These are phyloP conservation scores for Solanum pinnatisectum DNA, from an alignment of 257 asterid genomes.

Conservation along the genomic window DNA sequence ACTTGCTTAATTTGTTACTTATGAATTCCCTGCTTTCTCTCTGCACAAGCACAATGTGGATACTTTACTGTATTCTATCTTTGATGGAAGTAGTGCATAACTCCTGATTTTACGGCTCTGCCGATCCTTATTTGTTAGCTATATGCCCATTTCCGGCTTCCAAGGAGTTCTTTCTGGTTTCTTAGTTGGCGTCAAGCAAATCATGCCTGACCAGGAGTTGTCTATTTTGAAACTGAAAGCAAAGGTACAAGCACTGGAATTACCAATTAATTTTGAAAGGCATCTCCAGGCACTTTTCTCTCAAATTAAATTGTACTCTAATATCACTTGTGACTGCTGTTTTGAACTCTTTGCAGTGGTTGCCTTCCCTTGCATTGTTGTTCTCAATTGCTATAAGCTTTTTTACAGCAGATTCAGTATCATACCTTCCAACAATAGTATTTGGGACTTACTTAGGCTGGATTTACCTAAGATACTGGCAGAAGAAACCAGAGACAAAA, in stretches of 20 bases:
- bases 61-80: background rate
- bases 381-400: slow-evolving; percentile 51
- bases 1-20: background rate
- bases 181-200: slow-evolving; percentile 84
- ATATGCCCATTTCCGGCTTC: slow-evolving; percentile 84
- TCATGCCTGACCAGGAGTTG: slow-evolving; percentile 82
- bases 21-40: background rate
- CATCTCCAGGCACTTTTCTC: background rate
- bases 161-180: slow-evolving; percentile 87
- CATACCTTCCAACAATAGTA: slow-evolving; percentile 68
- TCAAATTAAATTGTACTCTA: background rate
- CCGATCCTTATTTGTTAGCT: slow-evolving; percentile 31
- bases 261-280: background rate
- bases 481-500: slow-evolving; percentile 59
- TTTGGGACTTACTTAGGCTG: slow-evolving; percentile 83
- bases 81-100: background rate
- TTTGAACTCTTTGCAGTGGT: slow-evolving; percentile 57
- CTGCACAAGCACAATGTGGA: background rate
- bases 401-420: slow-evolving; percentile 54
- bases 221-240: slow-evolving; percentile 58
- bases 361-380: slow-evolving; percentile 71
- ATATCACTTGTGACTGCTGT: slow-evolving; percentile 3
- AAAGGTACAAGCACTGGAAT: slow-evolving; percentile 41
- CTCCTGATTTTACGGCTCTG: slow-evolving; percentile 1
- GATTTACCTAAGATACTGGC: slow-evolving; percentile 94